phyloP scores from a whole-genome alignment of 371 early-diverging fungal species.

The Mucor plumbeus region DNA sequence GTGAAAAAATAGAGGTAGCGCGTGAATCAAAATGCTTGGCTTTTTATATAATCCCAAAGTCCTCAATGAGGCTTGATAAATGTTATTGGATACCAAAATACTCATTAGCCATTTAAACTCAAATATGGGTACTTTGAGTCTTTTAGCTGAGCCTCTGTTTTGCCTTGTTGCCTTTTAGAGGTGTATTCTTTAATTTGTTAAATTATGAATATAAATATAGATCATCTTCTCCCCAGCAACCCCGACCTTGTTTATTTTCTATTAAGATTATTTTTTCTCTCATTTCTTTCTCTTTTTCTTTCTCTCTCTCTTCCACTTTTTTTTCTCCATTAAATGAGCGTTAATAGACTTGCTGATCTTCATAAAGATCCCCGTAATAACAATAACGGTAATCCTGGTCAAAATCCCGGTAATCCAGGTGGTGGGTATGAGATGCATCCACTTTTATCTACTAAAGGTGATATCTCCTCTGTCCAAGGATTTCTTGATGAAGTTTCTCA shows the following conservation, averaged over 20 bases:
- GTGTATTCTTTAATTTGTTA: neutral
- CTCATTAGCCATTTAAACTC: neutral
- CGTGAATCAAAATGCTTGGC: neutral
- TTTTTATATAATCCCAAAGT: neutral
- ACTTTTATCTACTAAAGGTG: slow-evolving; percentile 39
- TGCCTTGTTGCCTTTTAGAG: neutral
- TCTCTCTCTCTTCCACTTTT: slow-evolving; percentile 10
- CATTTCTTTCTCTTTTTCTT: neutral
- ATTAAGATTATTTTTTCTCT: too few relatives aligned
- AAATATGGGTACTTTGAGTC: neutral
- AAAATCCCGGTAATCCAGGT: slow-evolving; percentile 9
- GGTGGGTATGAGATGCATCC: slow-evolving; percentile 56
- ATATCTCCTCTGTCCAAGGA: slow-evolving; percentile 35
- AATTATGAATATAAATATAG: neutral
- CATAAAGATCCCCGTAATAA: slow-evolving; percentile 14
- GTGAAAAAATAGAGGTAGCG: neutral
- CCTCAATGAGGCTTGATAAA: neutral
- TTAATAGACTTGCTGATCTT: slow-evolving; percentile 54
- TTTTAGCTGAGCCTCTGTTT: neutral
- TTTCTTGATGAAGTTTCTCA: slow-evolving; percentile 46
- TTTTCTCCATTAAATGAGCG: slow-evolving; percentile 38
- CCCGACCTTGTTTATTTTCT: neutral
- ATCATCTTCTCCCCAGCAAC: neutral
- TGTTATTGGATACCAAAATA: neutral
- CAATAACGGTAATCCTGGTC: slow-evolving; percentile 21